Evolutionary conservation across 257 asterid genomes (phyloP), one percentile per base, ranked within the genome.

Genomic region (Thymus mandschuricus): DNA sequence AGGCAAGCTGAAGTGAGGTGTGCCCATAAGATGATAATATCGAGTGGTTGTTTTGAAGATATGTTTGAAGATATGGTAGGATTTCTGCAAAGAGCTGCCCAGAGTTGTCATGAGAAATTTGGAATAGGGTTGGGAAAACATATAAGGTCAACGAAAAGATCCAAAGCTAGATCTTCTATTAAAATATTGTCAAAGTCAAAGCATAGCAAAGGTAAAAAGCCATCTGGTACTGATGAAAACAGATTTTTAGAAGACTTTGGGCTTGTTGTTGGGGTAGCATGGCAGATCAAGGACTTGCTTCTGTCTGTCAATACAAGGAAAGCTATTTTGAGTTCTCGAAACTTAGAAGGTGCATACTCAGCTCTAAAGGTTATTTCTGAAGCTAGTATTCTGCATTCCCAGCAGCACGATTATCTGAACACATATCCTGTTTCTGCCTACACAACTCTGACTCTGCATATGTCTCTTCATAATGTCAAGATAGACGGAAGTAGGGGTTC

Each of bases 221-320:
- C 84, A 66, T 64, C 79, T 41, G 72, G 51, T 41, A 52, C 63
- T 57, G 50, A 45, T 28, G 68, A 77, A 75, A 65, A 67, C 55
- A 75, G 64, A 9, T 86, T 88, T 73, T 64, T 79, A 35, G 82
- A 80, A 80, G 97, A 88, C 73, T 89, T 85, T 81, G 88, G 83
- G 44, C 59, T 88, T 72, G 87, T 94, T 30, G 82, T 80, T 49
- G 99, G 96, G 81, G 82, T 92, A 71, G 86, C 99, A 73, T 92
- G 98, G 98, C 99, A 92, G 85, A 82, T 95, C 73, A 88, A 83
- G 83, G 98, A 95, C 62, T 70, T 95, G 45, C 95, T 95, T 76
- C 73, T 84, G 68, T 83, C 85, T 78, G 95, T 86, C 72, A 69
- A 61, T 75, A 80, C 95, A 64, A 75, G 96, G 64, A 75, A 86